Conservation (phyloP, 2,329 filamentous ascomycete genomes). For the Tolypocladium nubicola region DNA sequence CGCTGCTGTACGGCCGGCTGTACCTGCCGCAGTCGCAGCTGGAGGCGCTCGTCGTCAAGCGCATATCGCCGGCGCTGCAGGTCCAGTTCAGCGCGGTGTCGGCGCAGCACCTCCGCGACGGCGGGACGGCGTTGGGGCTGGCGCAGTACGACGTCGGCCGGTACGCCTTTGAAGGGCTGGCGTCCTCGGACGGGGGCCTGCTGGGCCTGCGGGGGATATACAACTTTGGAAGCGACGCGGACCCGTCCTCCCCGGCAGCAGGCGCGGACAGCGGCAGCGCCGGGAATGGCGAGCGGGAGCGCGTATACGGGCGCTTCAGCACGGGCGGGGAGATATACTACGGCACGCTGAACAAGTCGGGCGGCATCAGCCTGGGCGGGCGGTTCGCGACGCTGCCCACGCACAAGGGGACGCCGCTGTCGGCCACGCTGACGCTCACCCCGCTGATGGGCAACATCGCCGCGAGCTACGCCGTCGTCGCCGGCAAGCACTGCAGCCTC, state of each 20-base stretch:
- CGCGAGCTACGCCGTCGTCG: conserved; percentile 84
- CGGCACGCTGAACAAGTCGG: conserved; percentile 85
- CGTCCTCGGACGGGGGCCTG: conserved; percentile 84
- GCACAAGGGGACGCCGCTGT: conserved; percentile 79
- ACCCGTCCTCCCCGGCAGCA: conserved; percentile 12
- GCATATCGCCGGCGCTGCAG: conserved; percentile 67
- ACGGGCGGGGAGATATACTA: conserved; percentile 93
- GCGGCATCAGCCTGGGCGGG: conserved; percentile 78
- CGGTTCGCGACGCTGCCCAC: conserved; percentile 80
- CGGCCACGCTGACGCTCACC: conserved; percentile 85
- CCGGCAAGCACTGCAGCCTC: conserved; percentile 70
- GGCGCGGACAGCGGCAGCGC: conserved; percentile 10
- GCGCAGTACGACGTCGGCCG: conserved; percentile 77
- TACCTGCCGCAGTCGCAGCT: conserved; percentile 78
- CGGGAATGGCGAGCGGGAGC: conserved; percentile 37
- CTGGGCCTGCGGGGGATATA: conserved; percentile 83
- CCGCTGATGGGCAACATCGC: conserved; percentile 90
- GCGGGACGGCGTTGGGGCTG: conserved; percentile 63
- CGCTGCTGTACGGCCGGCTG: conserved; percentile 64
- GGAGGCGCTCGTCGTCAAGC: conserved; percentile 73
- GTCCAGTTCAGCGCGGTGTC: conserved; percentile 73
- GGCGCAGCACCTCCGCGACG: conserved; percentile 58
- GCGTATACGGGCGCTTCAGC: conserved; percentile 72
- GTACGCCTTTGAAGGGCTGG: conserved; percentile 82
- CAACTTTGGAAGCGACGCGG: conserved; percentile 76